phyloP scores from a whole-genome alignment of 192 early-diverging fungal genomes.

The Linnemannia hyalina region DNA sequence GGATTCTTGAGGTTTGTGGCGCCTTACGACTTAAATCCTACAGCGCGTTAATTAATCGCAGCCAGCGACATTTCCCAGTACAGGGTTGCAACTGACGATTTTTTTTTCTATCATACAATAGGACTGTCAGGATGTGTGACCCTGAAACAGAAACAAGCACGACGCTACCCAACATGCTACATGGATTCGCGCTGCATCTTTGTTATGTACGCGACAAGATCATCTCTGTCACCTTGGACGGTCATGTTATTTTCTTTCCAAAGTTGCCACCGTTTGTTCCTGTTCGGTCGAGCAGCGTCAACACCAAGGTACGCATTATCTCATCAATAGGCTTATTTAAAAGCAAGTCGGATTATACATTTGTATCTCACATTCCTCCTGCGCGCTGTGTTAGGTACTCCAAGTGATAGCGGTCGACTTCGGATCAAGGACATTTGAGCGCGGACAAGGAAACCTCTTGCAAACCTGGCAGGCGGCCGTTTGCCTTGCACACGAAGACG shows the following conservation, averaged over 20 bases:
- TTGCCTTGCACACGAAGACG: conserved; percentile 35
- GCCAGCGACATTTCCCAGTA: too few species aligned
- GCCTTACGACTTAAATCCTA: neutral
- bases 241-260: conserved; percentile 26
- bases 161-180: conserved; percentile 21
- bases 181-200: conserved; percentile 33
- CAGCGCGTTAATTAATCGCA: neutral
- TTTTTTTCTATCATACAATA: neutral
- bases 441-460: neutral
- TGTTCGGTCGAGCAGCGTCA: conserved; percentile 14
- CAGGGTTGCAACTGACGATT: neutral
- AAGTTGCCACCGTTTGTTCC: conserved; percentile 18
- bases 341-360: neutral
- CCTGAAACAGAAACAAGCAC: neutral
- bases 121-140: conserved; percentile 25
- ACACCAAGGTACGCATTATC: conserved; percentile 15
- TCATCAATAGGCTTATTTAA: neutral
- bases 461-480: conserved; percentile 22
- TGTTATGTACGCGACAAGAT: conserved; percentile 20
- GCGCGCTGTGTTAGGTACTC: conserved; percentile 7
- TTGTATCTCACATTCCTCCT: neutral
- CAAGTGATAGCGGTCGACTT: conserved; percentile 27
- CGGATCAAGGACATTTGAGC: conserved; percentile 2
- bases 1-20: conserved; percentile 18
- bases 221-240: conserved; percentile 30